Evolutionary conservation across 1,284 basidiomycete species (phyloP).

Genomic region (Tilletia horrida): DNA sequence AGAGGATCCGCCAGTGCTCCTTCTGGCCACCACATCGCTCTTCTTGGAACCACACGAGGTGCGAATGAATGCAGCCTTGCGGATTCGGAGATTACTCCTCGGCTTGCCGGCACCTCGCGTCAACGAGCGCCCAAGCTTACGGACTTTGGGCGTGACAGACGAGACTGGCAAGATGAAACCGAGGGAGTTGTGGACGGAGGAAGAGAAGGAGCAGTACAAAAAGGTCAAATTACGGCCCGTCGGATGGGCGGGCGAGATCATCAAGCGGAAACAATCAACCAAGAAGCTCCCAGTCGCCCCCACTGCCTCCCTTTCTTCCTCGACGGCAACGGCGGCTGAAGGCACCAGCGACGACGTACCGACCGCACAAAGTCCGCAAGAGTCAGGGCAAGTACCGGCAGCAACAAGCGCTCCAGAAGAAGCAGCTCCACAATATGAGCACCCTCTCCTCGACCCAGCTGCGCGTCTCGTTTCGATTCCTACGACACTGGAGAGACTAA

Average conservation of each 20-base stretch:
- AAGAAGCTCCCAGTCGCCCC: constrained; percentile 19
- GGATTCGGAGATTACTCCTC: constrained; percentile 21
- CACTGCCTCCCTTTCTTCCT: too few species aligned
- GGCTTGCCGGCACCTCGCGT: constrained; percentile 19
- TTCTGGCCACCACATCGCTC: constrained; percentile 17
- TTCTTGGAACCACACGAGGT: constrained; percentile 9
- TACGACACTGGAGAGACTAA: constrained; percentile 61
- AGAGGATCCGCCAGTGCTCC: constrained; percentile 10
- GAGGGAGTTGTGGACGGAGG: constrained; percentile 13
- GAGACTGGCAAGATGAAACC: constrained; percentile 13
- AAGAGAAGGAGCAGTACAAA: constrained; percentile 9
- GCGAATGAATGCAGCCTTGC: constrained; percentile 26
- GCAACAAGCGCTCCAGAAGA: constrained; percentile 20
- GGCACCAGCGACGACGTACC: not conserved
- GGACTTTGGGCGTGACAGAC: not conserved
- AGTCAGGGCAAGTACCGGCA: constrained; percentile 18
- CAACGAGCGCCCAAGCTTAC: constrained; percentile 9
- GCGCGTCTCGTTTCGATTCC: constrained; percentile 25
- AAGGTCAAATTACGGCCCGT: not conserved
- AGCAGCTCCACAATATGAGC: not conserved
- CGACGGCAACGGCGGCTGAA: constrained; percentile 21
- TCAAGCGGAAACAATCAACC: not conserved
- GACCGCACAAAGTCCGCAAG: not conserved
- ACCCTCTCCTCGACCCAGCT: constrained; percentile 23
- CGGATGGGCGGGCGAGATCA: constrained; percentile 10